phyloP scores from a whole-genome alignment of 306 rosid genomes.

The Albizia julibrissin region DNA sequence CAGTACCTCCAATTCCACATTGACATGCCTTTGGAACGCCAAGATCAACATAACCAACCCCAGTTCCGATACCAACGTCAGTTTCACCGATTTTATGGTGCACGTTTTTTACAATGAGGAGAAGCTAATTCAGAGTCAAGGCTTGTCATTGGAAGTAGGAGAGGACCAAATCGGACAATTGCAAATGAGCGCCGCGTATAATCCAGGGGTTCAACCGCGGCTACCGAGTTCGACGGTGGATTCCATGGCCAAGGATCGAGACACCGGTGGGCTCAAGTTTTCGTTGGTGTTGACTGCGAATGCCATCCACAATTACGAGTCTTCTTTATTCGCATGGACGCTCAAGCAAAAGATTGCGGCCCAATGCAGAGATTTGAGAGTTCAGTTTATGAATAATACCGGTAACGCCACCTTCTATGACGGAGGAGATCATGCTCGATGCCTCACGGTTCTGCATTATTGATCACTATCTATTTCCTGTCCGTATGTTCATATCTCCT shows the following conservation, averaged over 20 bases:
- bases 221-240: slow-evolving; percentile 3
- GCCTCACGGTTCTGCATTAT: not conserved
- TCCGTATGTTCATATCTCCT: not conserved
- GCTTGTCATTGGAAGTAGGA: slow-evolving; percentile 33
- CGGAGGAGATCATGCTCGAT: not conserved
- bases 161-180: not conserved
- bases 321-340: not conserved
- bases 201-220: not conserved
- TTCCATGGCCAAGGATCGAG: not conserved
- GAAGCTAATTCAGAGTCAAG: slow-evolving; percentile 1
- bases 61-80: slow-evolving; percentile 8
- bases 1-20: slow-evolving; percentile 18
- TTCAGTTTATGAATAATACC: slow-evolving; percentile 37
- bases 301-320: not conserved
- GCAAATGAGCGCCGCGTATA: slow-evolving; percentile 17
- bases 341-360: slow-evolving; percentile 2
- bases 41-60: slow-evolving; percentile 37
- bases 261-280: slow-evolving; percentile 1
- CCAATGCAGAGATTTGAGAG: slow-evolving; percentile 45
- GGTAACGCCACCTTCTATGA: not conserved
- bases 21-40: slow-evolving; percentile 49
- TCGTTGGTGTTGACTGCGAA: slow-evolving; percentile 28
- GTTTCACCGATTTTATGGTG: slow-evolving; percentile 15
- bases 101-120: slow-evolving; percentile 22
- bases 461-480: not conserved